Evolutionary conservation across 2,329 filamentous ascomycete species (phyloP).

Genomic region (Trichoderma gracile): DNA sequence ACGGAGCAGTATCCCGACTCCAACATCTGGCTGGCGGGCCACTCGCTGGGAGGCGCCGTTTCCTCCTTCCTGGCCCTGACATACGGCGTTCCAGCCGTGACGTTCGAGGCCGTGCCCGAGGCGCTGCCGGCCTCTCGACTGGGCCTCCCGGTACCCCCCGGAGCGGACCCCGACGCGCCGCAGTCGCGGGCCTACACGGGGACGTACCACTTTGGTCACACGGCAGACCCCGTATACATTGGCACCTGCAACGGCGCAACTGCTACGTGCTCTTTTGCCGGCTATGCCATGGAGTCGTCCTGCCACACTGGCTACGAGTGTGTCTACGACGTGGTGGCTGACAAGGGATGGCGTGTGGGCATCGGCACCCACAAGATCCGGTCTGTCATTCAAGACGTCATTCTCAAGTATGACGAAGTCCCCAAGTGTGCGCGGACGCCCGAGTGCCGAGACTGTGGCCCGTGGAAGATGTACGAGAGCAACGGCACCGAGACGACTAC

Average conservation of each 20-base stretch:
- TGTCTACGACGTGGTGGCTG: conserved; percentile 86
- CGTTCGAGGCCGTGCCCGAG: conserved; percentile 91
- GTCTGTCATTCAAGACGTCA: conserved; percentile 82
- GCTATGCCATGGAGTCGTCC: conserved; percentile 90
- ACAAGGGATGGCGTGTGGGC: conserved; percentile 89
- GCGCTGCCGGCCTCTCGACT: conserved; percentile 82
- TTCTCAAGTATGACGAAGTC: conserved; percentile 78
- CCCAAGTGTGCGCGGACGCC: conserved; percentile 74
- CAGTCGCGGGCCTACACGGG: conserved; percentile 74
- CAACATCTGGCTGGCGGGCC: conserved; percentile 85
- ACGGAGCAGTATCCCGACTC: conserved; percentile 83
- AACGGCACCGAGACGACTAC: conserved; percentile 80
- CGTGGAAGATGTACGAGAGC: conserved; percentile 94
- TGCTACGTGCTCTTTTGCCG: conserved; percentile 84
- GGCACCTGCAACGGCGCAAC: conserved; percentile 90
- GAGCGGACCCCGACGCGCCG: conserved; percentile 67
- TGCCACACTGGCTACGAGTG: conserved; percentile 90
- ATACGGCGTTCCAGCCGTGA: conserved; percentile 86
- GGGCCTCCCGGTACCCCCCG: conserved; percentile 82
- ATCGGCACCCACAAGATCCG: conserved; percentile 90
- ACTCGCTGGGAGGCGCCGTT: conserved; percentile 89
- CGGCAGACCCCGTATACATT: conserved; percentile 92
- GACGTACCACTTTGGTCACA: conserved; percentile 89
- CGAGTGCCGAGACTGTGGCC: conserved; percentile 84
- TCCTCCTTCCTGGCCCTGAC: conserved; percentile 87